phyloP scores from a whole-genome alignment of 331 rosid genomes.

The Cydonia oblonga region DNA sequence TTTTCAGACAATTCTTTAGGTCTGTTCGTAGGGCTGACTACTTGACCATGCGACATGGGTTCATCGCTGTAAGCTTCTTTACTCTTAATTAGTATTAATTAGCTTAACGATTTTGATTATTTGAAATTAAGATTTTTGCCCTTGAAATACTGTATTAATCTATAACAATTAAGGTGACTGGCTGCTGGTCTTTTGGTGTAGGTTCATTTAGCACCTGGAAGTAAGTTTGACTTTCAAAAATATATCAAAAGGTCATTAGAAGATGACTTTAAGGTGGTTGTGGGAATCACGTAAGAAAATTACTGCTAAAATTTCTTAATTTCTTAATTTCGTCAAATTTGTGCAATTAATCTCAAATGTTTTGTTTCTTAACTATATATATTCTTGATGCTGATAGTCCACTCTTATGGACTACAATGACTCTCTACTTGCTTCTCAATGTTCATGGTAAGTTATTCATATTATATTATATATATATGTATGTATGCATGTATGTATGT shows the following conservation, averaged over 20 bases:
- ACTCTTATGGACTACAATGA: conserved; percentile 61
- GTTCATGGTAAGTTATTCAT: conserved; percentile 46
- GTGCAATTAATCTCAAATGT: no score
- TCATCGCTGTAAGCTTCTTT: conserved; percentile 53
- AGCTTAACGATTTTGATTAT: no score
- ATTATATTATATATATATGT: no score
- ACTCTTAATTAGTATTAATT: neutral
- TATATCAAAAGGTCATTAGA: conserved; percentile 88
- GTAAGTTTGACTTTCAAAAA: conserved; percentile 88
- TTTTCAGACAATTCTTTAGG: conserved; percentile 79
- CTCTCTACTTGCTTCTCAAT: conserved; percentile 61
- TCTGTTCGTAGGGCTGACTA: conserved; percentile 87
- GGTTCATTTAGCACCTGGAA: conserved; percentile 96
- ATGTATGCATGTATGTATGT: no score
- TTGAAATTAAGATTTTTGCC: no score
- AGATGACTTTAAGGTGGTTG: conserved; percentile 96
- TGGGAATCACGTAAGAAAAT: conserved; percentile 60
- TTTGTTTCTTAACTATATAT: neutral
- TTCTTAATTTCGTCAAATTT: neutral
- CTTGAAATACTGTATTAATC: no score
- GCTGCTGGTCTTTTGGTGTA: conserved; percentile 7
- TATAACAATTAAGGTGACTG: neutral
- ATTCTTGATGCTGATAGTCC: conserved; percentile 42
- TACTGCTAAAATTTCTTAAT: conserved; percentile 4
- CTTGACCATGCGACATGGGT: conserved; percentile 91